Percentiles rank a stretch among this genome's conserved stretches.
phyloP scores from a whole-genome alignment of 306 rosid species.

The Quercus alba region DNA sequence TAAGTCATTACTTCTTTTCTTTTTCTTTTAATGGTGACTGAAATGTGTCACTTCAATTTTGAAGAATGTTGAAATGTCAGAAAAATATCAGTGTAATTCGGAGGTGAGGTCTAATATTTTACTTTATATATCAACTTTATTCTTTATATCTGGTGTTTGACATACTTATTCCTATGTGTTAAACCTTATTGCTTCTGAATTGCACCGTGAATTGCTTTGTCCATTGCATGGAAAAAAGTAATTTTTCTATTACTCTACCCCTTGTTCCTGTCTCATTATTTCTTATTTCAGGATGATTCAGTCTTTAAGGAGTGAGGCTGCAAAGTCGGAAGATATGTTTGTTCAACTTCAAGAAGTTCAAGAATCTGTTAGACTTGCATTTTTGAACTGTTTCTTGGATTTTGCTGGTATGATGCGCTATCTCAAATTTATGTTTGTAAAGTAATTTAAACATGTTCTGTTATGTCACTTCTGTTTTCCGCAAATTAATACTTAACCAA shows the following conservation, averaged over 20 bases:
- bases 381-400: constrained; percentile 90
- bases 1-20: neutral
- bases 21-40: neutral
- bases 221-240: neutral
- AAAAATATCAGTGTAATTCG: neutral
- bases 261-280: constrained; percentile 23
- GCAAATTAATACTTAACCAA: too few relatives aligned
- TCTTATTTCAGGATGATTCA: constrained; percentile 70
- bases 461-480: constrained; percentile 9
- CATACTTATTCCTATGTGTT: neutral
- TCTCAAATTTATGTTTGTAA: constrained; percentile 14
- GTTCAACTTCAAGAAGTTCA: constrained; percentile 86
- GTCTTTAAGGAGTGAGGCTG: constrained; percentile 74
- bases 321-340: constrained; percentile 84
- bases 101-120: neutral
- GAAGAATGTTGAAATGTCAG: neutral
- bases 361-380: constrained; percentile 94
- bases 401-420: constrained; percentile 78
- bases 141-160: neutral
- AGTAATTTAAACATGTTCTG: constrained; percentile 8
- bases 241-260: neutral
- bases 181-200: neutral
- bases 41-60: neutral
- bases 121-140: neutral
- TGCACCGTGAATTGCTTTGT: neutral